These are phyloP conservation scores for Theobroma grandiflorum DNA, from an alignment of 441 rosid species.

Conservation along the genomic window DNA sequence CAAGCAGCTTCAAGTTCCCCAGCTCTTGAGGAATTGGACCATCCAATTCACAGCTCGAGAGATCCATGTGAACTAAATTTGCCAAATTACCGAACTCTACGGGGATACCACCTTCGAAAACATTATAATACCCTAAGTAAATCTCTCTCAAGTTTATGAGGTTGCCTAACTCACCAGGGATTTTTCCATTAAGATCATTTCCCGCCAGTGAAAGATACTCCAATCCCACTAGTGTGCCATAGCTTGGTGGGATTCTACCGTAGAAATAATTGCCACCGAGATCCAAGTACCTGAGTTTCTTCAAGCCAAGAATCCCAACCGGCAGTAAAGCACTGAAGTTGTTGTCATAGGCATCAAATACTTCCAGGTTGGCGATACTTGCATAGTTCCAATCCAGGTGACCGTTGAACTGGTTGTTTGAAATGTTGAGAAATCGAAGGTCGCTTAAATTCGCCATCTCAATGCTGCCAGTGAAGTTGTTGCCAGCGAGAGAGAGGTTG, in stretches of 20 bases:
- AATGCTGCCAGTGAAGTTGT: slow-evolving; percentile 52
- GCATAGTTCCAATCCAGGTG: slow-evolving; percentile 52
- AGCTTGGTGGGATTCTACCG: slow-evolving; percentile 50
- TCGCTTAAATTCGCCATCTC: slow-evolving; percentile 35
- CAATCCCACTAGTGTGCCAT: slow-evolving; percentile 40
- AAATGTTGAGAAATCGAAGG: slow-evolving; percentile 51
- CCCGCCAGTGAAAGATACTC: slow-evolving; percentile 57
- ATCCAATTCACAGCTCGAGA: slow-evolving; percentile 50
- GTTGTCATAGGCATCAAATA: slow-evolving; percentile 53
- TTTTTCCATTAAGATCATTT: slow-evolving; percentile 53
- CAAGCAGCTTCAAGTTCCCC: slow-evolving; percentile 48
- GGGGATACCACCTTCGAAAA: slow-evolving; percentile 58
- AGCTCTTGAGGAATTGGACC: slow-evolving; percentile 53
- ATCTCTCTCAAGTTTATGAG: slow-evolving; percentile 50
- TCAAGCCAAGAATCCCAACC: slow-evolving; percentile 39
- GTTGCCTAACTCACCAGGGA: slow-evolving; percentile 58
- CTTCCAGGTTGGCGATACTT: slow-evolving; percentile 41
- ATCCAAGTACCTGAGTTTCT: slow-evolving; percentile 49
- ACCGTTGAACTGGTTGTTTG: slow-evolving; percentile 57
- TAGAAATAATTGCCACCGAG: slow-evolving; percentile 58
- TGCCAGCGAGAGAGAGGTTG: slow-evolving; percentile 53
- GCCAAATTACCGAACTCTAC: slow-evolving; percentile 48
- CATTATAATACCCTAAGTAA: slow-evolving; percentile 51
- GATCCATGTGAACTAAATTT: slow-evolving; percentile 52
- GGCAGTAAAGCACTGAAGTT: slow-evolving; percentile 54